Base-by-base conservation (phyloP, 1,284 basidiomycete species). In the Trametes polyzona region DNA sequence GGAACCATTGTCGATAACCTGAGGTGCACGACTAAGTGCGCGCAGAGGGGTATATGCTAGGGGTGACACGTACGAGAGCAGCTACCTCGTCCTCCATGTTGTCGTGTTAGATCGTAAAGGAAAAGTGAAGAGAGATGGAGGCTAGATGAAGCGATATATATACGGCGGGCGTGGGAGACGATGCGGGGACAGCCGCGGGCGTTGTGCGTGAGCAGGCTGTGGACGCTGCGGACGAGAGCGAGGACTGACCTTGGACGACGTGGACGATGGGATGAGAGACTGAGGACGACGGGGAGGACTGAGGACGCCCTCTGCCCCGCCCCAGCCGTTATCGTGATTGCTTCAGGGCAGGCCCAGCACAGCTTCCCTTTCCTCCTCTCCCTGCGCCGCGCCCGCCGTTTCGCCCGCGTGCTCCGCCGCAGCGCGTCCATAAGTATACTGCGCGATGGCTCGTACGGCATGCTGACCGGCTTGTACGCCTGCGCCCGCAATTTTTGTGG, bases 1-100 rank as follows among this genome's bases (percentile, higher is more conserved):
- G 68, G 88, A 92, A 74, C 90, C 88, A 76, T 92, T 92, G 79
- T 92, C 90, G 75, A 92, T 88, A 75, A 92, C 88, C 87, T 78
- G 26, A 11, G 32, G 26, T 29, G 36, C 3, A 23, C 14, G 11
- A 16, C 32, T 54, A 7, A 55, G 51, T 14, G 14, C 11, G 47
- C 12, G 51, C 24, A 17, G 26, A 11, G 29, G n/a, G 4, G 7
- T 26, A 40, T 35, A 42, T 19, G 49, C 17, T 4, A 16, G 24
- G 4, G 30, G 21, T 4, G 40, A 33, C 27, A 68, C 71, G 57
- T 65, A 72, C 71, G 66, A 72, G 71, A 57, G 71, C 71, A 60
- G 71, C 70, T 52, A 72, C 70, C 49, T 72, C 71, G 64, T 72
- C 71, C 68, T 72, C 71, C 71, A 72, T 72, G 63, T 60, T 69